phyloP scores from a whole-genome alignment of 139 green algal species.

The Gonium pectorale region DNA sequence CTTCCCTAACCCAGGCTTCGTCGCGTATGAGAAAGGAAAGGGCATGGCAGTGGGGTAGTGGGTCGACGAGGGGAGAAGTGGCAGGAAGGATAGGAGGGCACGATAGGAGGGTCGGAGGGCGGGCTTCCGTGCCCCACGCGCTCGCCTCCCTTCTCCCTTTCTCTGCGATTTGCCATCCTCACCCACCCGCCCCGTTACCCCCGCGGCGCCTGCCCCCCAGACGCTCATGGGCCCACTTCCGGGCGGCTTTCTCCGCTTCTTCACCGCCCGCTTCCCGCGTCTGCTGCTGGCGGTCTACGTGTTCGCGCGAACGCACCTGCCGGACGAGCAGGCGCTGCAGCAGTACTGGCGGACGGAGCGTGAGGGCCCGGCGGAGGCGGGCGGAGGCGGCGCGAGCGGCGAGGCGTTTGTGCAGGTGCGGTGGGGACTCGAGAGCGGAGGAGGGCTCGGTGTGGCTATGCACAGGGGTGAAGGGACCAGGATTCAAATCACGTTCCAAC shows the following conservation, averaged over 20 bases:
- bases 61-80: too few species aligned
- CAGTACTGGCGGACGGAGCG: constrained; percentile 67
- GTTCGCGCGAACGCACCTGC: constrained; percentile 78
- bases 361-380: neutral
- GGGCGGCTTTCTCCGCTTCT: constrained; percentile 86
- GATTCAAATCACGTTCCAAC: too few species aligned
- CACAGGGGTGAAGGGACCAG: too few species aligned
- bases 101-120: too few species aligned
- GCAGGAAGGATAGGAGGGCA: too few species aligned
- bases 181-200: neutral
- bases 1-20: too few species aligned
- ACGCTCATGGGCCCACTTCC: constrained; percentile 74
- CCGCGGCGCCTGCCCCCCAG: neutral
- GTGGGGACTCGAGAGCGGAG: neutral
- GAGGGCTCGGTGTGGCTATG: neutral
- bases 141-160: neutral
- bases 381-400: neutral
- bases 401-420: constrained; percentile 46
- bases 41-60: too few species aligned
- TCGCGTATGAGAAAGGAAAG: too few species aligned
- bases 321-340: constrained; percentile 59
- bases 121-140: too few species aligned
- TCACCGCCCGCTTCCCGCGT: constrained; percentile 84
- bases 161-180: too few species aligned
- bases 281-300: constrained; percentile 88